A percentile compares a stretch with the other conserved stretches of the same genome.
phyloP scores from a whole-genome alignment of 345 rosid species.

The Theobroma cacao region DNA sequence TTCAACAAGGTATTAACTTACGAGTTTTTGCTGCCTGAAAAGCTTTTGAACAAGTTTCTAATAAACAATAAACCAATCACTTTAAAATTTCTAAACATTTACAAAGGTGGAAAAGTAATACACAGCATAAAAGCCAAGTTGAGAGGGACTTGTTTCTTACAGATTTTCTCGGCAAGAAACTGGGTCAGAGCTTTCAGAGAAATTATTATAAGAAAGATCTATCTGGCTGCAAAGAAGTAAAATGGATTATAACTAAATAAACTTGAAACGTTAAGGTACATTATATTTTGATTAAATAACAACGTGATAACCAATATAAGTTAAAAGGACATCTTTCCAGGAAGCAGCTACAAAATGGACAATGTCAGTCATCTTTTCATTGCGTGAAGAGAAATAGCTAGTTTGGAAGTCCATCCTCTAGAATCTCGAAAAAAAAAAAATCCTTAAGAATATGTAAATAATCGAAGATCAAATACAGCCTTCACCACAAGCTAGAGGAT shows the following conservation, averaged over 20 bases:
- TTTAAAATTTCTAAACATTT: not conserved
- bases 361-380: not conserved
- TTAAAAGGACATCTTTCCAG: not conserved
- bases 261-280: not conserved
- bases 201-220: conserved; percentile 55
- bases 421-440: not conserved
- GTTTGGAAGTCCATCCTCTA: not conserved
- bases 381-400: not conserved
- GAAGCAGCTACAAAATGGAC: not conserved
- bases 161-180: conserved; percentile 34
- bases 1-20: conserved; percentile 2
- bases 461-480: not conserved
- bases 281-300: not conserved
- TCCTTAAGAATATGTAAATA: not conserved
- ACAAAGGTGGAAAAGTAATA: not conserved
- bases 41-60: conserved; percentile 35
- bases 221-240: conserved; percentile 28
- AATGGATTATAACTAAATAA: not conserved
- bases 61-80: not conserved
- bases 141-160: conserved; percentile 26
- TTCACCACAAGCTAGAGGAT: not conserved
- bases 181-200: conserved; percentile 17
- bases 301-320: not conserved
- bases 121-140: not conserved
- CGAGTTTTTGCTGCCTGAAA: not conserved